Evolutionary conservation across 164 flowering plant species (phyloP).

Genomic region (Annona squamosa): DNA sequence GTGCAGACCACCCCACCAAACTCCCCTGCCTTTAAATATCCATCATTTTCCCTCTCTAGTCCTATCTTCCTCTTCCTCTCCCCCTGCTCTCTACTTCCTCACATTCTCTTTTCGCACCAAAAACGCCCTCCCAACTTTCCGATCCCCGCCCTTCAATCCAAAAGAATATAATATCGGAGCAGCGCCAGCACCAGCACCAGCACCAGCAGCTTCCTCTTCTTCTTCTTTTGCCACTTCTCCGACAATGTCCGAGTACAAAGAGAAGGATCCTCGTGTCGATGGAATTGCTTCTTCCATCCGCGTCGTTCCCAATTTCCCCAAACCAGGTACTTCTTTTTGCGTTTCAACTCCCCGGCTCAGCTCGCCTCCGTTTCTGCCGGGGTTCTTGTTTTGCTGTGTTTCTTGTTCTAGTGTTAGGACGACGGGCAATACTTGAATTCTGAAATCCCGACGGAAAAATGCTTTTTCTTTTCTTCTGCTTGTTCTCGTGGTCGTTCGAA

Average conservation of each 20-base stretch:
- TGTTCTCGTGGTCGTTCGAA: not conserved
- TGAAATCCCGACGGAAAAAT: not conserved
- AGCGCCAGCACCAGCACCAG: no score
- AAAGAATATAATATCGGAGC: no score
- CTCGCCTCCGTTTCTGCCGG: not conserved
- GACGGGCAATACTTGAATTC: not conserved
- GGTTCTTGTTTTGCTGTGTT: not conserved
- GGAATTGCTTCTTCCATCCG: slow-evolving; percentile 67
- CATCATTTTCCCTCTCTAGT: not conserved
- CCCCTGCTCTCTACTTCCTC: not conserved
- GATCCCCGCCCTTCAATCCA: no score
- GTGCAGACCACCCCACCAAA: slow-evolving; percentile 7
- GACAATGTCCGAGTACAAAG: slow-evolving; percentile 57
- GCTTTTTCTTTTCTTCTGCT: not conserved
- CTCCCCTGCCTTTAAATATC: not conserved
- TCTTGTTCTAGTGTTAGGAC: not conserved
- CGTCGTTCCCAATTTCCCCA: slow-evolving; percentile 84
- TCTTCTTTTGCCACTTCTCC: not conserved
- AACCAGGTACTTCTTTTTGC: slow-evolving; percentile 43
- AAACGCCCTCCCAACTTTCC: no score
- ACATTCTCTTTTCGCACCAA: not conserved
- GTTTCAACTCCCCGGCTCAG: not conserved
- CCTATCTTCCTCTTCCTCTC: not conserved
- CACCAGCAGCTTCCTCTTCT: not conserved
- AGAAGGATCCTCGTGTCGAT: slow-evolving; percentile 61